Base-by-base conservation (phyloP, 2,329 filamentous ascomycete genomes). In the Colletotrichum incanum region DNA sequence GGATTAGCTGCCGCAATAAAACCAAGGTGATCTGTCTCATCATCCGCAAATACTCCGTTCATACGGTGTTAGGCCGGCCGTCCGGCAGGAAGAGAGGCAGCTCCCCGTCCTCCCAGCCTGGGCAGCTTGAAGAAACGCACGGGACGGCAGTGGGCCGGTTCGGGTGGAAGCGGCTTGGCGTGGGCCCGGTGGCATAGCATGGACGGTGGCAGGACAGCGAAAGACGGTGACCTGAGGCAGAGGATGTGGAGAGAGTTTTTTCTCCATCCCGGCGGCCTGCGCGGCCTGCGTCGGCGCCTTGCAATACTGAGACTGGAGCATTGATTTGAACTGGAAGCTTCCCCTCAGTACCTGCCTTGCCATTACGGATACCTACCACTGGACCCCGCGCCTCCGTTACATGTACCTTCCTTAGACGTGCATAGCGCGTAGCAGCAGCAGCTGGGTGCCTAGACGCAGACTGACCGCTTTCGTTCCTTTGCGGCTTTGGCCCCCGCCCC, bases 381-480 rank as follows among this genome's bases (percentile, higher is more conserved):
- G 50, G 60, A 72, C 70, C 65, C 69, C 65, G 59, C 69, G 61
- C 26, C 45, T 64, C 23, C 37, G 69, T 71, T 71, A 28, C 58
- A 71, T 67, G 64, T 67, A 60, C 68, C 58, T 68, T 63, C 69
- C 65, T 50, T 61, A 67, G 68, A 67, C 56, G 63, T 69, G 41
- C 66, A 43, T 60, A 70, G 67, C 61, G 49, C 54, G 14, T 58
- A 58, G 54, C 41, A 67, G 41, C 68, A 18, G 34, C 31, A 71
- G 64, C 68, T 62, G 49, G 45, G 69, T 54, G 39, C 64, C 56
- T 58, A 31, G 26, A 55, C 39, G 34, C 49, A 52, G 61, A 64
- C 66, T 65, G 70, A 65, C 69, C 69, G 69, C 69, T 72, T 72
- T 69, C 69, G 65, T 63, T 71, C 69, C 34, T 59, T 71, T 68